Evolutionary conservation across 2,329 filamentous ascomycete species (phyloP), one percentile per base, ranked within the genome.

Genomic region (Neonectria punicea): DNA sequence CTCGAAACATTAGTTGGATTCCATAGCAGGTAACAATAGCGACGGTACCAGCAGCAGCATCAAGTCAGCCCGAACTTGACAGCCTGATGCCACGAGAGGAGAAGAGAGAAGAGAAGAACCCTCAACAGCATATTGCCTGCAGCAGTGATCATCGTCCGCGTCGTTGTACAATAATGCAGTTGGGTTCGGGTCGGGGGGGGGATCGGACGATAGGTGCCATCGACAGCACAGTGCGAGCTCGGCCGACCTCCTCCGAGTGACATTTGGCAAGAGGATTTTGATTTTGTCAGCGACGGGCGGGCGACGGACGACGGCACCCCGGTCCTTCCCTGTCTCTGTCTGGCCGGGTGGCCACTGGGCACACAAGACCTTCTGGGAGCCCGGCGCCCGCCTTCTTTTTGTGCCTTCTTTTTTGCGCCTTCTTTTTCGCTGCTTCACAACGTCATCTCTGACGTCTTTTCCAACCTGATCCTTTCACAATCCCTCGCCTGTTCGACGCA

Each of bases 401-500:
- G n/a, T n/a, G n/a, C n/a, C n/a, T n/a, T n/a, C n/a, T n/a, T n/a
- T 76, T 71, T 72, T 75, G 72, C 77, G 76, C 76, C 75, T 73
- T 78, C 76, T 76, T 75, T 78, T 79, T 74, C 73, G 76, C 70
- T 76, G 73, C 74, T 72, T 74, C 76, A 77, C 79, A 82, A 82
- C 80, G 80, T 82, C 80, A 82, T 82, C 80, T 82, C 80, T 82
- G 80, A 82, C 80, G 80, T 82, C 80, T 82, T 82, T 75, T 74
- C 75, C 73, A 76, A 76, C 74, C 74, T 77, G 73, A 75, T 75
- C 73, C 73, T 78, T 77, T 76, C 75, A 77, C 75, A 75, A 75
- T 76, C 71, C 53, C 70, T 76, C 75, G 70, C 67, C 72, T 66
- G 67, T 72, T 72, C 74, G 67, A 73, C 73, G 73, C 76, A 76